Evolutionary conservation across 805 yeast species (phyloP), one percentile per base, ranked within the genome.

Genomic region (Torulaspora delbrueckii): DNA sequence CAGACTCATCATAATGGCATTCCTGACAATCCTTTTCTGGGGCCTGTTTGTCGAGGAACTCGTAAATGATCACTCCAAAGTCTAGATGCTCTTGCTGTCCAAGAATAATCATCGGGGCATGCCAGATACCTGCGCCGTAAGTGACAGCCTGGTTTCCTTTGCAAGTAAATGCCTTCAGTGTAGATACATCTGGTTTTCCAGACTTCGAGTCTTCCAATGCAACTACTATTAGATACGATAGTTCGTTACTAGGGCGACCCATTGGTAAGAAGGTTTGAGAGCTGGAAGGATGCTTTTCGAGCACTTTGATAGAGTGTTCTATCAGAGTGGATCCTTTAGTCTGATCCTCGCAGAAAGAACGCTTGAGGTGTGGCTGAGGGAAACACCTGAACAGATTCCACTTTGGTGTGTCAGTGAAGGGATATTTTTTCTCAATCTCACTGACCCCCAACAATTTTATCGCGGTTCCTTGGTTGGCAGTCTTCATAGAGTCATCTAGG

Each of bases 391-490:
- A 91, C 26, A 89, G 73, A 63, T 90, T 89, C 84, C 87, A 82
- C 54, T 85, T 82, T 2, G 95, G 86, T 76, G 8, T 68, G 56
- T 22, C 50, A 2, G 22, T 24, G 56, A 5, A 74, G 70, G 50
- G 81, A 73, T 4, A 78, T 74, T 8, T 81, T 73, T 65, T 46
- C 0, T 45, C 52, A 3, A 85, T 71, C 2, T 87, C 83, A 1
- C 93, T 81, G 4, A 89, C 93, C 50, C 82, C 74, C 51, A 77
- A 78, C 37, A 87, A 63, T 57, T 90, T 90, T 4, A 77, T 71
- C 1, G 97, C 97, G 1, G 97, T 90, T n/a, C 97, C 97, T 59
- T 90, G 89, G 66, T 90, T 90, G 4, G 96, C 97, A 26, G 73
- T 62, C 31, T 64, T 59, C 40, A 73, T 68, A 1, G 74, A 59